Evolutionary conservation across 2,329 filamentous ascomycete genomes (phyloP).

Genomic region (Alternaria sp.): DNA sequence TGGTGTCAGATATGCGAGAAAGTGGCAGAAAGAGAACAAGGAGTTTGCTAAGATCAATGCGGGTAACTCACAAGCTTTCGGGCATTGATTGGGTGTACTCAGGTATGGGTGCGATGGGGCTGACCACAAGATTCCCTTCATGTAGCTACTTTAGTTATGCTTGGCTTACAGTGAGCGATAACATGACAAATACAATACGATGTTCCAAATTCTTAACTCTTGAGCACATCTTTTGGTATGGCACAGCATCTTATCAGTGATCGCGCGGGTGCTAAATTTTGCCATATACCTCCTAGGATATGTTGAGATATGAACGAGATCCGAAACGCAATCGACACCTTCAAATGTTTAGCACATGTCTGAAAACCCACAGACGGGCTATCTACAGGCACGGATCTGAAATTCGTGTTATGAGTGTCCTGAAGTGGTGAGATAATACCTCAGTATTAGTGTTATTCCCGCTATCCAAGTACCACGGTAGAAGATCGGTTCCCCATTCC

Average conservation of each 20-base stretch:
- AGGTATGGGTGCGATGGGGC: not conserved
- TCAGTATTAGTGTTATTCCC: not conserved
- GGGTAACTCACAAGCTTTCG: conserved; percentile 31
- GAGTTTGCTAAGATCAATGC: conserved; percentile 40
- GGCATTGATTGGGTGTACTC: conserved; percentile 18
- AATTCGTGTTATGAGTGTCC: not conserved
- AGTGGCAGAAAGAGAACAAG: conserved; percentile 52
- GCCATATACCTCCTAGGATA: not conserved
- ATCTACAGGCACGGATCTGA: not conserved
- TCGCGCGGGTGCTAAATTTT: not conserved
- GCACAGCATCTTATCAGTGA: not conserved
- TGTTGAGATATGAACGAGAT: not conserved
- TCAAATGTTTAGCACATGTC: not conserved
- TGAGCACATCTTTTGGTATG: not conserved
- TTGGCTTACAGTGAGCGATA: not conserved
- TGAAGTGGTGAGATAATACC: conserved; percentile 2
- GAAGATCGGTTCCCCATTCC: not conserved
- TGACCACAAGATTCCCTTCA: not conserved
- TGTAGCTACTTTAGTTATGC: not conserved
- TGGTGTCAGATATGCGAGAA: conserved; percentile 45
- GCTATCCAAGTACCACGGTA: conserved; percentile 3
- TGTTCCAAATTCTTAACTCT: not conserved
- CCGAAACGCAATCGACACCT: not conserved
- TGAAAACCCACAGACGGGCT: not conserved
- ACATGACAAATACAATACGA: not conserved